A percentile compares a stretch with the other conserved stretches of the same genome.
phyloP scores from a whole-genome alignment of 2,329 filamentous ascomycete species.

The Fusarium sp. region DNA sequence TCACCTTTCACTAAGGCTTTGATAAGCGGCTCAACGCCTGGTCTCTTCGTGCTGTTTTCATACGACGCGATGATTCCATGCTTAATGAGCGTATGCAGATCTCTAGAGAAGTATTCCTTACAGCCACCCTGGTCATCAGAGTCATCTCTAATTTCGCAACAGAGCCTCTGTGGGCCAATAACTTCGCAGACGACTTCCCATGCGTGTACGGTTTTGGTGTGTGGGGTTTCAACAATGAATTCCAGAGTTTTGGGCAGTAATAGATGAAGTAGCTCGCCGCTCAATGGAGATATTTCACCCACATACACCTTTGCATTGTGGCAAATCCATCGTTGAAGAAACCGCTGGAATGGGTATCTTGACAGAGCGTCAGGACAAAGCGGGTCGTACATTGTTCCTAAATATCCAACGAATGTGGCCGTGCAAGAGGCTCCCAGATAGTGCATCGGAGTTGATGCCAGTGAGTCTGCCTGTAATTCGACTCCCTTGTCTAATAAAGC shows the following conservation, averaged over 20 bases:
- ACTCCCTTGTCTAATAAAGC: not conserved
- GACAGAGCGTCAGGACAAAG: not conserved
- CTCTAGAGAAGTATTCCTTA: not conserved
- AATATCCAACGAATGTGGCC: not conserved
- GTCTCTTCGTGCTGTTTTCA: not conserved
- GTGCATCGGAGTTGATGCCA: not conserved
- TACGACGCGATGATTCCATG: not conserved
- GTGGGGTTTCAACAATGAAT: not conserved
- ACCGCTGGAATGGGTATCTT: not conserved
- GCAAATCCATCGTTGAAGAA: not conserved
- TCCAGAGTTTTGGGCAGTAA: not conserved
- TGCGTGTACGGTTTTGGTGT: not conserved
- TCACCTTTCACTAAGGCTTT: not conserved
- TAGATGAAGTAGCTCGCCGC: not conserved
- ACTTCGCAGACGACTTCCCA: not conserved
- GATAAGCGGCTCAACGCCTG: not conserved
- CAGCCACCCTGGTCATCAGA: not conserved
- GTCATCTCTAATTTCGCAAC: not conserved
- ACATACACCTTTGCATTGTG: not conserved
- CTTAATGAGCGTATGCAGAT: not conserved
- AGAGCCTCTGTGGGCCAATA: accelerated
- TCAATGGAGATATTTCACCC: not conserved
- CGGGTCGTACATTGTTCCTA: not conserved
- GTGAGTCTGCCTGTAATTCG: accelerated
- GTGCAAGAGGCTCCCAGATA: not conserved